A percentile compares a stretch with the other conserved stretches of the same genome.
These are phyloP conservation scores for Pichia cephalocereana DNA, from an alignment of 805 yeast genomes.

Conservation along the genomic window DNA sequence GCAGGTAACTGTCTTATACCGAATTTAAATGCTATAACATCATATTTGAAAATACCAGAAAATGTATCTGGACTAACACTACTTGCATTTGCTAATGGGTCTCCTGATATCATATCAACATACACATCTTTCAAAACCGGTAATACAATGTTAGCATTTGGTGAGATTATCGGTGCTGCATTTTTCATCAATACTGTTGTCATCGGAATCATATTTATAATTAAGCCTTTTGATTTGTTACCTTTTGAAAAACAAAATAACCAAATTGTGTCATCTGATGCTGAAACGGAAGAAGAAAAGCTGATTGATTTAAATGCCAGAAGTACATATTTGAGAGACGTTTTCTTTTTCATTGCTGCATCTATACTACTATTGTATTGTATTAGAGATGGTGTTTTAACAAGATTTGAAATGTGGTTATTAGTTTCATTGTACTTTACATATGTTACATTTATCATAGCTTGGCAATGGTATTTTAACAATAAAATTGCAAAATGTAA, in stretches of 20 bases:
- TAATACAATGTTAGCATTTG: conserved; percentile 69
- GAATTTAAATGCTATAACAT: conserved; percentile 63
- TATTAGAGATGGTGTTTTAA: conserved; percentile 43
- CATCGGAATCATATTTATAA: conserved; percentile 66
- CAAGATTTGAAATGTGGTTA: conserved; percentile 42
- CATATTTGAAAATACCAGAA: conserved; percentile 57
- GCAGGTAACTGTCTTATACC: conserved; percentile 84
- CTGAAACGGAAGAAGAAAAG: neutral
- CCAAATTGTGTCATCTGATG: neutral
- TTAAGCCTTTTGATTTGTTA: conserved; percentile 52
- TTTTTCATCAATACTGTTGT: conserved; percentile 74
- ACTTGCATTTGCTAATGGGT: conserved; percentile 85
- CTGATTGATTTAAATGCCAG: conserved; percentile 26
- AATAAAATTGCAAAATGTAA: conserved; percentile 9
- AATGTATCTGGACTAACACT: conserved; percentile 82
- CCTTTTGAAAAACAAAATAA: neutral
- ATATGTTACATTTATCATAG: conserved; percentile 47
- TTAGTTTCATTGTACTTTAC: conserved; percentile 48
- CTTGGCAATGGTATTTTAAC: conserved; percentile 32
- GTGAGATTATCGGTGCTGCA: conserved; percentile 89
- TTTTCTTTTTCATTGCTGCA: conserved; percentile 46
- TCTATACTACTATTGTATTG: conserved; percentile 38
- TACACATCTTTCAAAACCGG: conserved; percentile 68
- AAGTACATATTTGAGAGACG: conserved; percentile 51
- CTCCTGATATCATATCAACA: conserved; percentile 84